Conservation (phyloP, 345 rosid species). For the Eucalyptus caleyi region DNA sequence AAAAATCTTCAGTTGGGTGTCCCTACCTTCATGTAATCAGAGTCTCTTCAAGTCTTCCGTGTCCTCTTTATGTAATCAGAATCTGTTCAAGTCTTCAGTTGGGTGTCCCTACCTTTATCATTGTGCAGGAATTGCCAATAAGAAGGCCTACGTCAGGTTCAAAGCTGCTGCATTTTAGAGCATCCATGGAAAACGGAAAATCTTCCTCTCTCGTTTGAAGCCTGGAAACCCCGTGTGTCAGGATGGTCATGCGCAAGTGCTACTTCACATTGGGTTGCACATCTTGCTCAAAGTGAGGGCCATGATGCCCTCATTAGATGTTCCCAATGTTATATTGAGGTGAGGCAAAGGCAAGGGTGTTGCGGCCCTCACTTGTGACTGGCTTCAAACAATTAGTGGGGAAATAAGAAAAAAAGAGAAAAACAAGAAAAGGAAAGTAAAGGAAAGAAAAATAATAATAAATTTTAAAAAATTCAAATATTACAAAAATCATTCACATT, state of each 20-base stretch:
- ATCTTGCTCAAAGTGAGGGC: too few species aligned
- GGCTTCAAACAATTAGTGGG: too few species aligned
- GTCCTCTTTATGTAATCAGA: background rate
- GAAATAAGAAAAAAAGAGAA: too few species aligned
- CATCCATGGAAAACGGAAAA: background rate
- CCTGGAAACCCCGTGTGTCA: background rate
- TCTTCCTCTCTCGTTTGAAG: background rate
- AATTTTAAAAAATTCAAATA: rapidly evolving
- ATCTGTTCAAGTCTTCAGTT: background rate
- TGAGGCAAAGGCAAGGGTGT: too few species aligned
- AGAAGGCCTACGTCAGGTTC: background rate
- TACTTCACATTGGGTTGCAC: too few species aligned
- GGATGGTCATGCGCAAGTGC: background rate
- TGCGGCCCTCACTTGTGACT: rapidly evolving
- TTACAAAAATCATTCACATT: too few species aligned
- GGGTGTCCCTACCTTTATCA: background rate
- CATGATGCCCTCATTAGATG: background rate
- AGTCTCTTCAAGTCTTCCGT: too few species aligned
- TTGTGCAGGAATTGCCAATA: background rate
- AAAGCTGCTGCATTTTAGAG: background rate
- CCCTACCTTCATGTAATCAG: too few species aligned
- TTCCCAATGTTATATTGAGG: too few species aligned
- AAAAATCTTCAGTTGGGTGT: too few species aligned
- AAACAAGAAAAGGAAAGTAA: too few species aligned
- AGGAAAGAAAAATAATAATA: too few species aligned